These are phyloP conservation scores for Termitomyces heimii DNA, from an alignment of 768 basidiomycete genomes.

Conservation along the genomic window DNA sequence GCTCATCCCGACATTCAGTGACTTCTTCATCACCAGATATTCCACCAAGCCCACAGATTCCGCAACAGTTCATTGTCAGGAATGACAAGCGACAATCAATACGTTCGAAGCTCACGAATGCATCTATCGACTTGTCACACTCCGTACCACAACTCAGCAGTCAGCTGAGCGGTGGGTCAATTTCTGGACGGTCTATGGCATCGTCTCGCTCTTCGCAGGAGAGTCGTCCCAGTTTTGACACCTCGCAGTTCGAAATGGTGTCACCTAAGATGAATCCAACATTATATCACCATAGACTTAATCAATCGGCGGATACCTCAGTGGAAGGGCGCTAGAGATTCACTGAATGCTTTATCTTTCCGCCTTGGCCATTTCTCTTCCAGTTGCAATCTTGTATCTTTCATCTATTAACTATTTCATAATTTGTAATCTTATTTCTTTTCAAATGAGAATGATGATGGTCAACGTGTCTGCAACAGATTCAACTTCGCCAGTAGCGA, in stretches of 20 bases:
- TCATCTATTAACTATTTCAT: neutral
- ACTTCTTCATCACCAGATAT: constrained; percentile 36
- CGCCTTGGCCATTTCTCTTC: neutral
- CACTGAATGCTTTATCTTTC: neutral
- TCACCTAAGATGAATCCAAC: constrained; percentile 41
- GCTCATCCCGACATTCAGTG: constrained; percentile 29
- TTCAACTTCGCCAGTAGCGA: neutral
- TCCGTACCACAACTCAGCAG: constrained; percentile 21
- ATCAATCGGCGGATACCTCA: constrained; percentile 25
- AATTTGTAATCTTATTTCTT: constrained; percentile 1
- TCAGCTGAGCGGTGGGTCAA: constrained; percentile 18
- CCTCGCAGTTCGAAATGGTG: constrained; percentile 63
- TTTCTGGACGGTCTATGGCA: constrained; percentile 30
- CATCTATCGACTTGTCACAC: constrained; percentile 27
- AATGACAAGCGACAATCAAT: constrained; percentile 22
- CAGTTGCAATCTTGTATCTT: neutral
- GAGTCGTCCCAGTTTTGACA: constrained; percentile 52
- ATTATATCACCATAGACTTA: constrained; percentile 46
- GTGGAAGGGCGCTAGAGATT: constrained; percentile 3
- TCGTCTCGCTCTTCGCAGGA: constrained; percentile 38
- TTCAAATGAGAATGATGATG: neutral
- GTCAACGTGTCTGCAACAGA: neutral
- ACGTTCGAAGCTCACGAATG: constrained; percentile 26
- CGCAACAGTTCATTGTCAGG: constrained; percentile 36
- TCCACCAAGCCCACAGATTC: constrained; percentile 60